Evolutionary conservation across 2,329 filamentous ascomycete species (phyloP).

Genomic region (Aureobasidium sp.): DNA sequence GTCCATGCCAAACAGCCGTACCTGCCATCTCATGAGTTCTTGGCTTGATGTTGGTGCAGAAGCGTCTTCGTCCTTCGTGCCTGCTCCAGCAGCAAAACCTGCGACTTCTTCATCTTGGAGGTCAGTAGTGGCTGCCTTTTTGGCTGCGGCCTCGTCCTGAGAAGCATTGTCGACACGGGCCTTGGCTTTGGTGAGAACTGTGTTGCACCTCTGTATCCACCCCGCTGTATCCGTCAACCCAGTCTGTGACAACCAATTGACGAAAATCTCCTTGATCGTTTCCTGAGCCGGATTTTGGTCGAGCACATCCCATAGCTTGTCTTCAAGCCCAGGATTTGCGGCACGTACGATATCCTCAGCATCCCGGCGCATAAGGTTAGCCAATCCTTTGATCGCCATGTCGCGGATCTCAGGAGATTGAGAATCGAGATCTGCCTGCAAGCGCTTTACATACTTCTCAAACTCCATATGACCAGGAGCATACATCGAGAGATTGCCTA

Average conservation of each 20-base stretch:
- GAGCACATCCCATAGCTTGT: conserved; percentile 84
- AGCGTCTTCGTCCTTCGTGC: conserved; percentile 42
- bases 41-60: conserved; percentile 49
- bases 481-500: conserved; percentile 88
- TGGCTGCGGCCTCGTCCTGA: conserved; percentile 38
- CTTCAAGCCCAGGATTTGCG: conserved; percentile 73
- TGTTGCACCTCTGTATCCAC: conserved; percentile 89
- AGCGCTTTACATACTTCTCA: conserved; percentile 67
- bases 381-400: conserved; percentile 77
- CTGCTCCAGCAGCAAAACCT: conserved; percentile 75
- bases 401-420: conserved; percentile 63
- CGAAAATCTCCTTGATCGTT: conserved; percentile 77
- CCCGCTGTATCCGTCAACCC: conserved; percentile 67
- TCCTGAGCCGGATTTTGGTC: conserved; percentile 70
- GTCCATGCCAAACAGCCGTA: conserved; percentile 86
- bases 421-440: conserved; percentile 72
- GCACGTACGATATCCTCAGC: conserved; percentile 73
- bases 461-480: conserved; percentile 84
- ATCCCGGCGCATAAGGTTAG: conserved; percentile 91
- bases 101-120: conserved; percentile 94
- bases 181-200: conserved; percentile 80
- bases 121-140: conserved; percentile 52
- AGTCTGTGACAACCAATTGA: conserved; percentile 90
- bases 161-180: conserved; percentile 47
- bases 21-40: conserved; percentile 91